Percentiles rank a stretch among this genome's conserved stretches.
phyloP scores from a whole-genome alignment of 2,329 filamentous ascomycete genomes.

The Pseudogymnoascus sp. region DNA sequence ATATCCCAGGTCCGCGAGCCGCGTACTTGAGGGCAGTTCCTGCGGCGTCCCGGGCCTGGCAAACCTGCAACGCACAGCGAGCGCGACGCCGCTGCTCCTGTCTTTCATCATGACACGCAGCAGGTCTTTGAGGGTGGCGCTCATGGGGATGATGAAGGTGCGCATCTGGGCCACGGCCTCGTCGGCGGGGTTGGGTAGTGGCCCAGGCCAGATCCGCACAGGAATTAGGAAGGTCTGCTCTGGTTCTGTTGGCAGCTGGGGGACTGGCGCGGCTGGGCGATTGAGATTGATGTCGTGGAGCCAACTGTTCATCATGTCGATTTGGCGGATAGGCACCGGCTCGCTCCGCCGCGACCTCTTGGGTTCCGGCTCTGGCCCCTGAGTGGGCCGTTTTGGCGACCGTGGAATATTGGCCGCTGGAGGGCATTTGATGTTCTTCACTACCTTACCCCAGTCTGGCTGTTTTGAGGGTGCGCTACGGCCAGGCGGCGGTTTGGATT shows the following conservation, averaged over 20 bases:
- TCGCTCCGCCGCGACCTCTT: not conserved
- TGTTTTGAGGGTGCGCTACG: no score
- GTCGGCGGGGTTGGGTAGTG: not conserved
- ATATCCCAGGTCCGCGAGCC: not conserved
- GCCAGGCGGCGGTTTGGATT: no score
- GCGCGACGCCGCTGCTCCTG: not conserved
- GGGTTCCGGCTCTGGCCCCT: not conserved
- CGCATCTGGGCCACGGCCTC: not conserved
- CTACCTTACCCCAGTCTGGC: not conserved
- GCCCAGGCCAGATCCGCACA: not conserved
- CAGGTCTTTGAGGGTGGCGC: not conserved
- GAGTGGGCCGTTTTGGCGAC: not conserved
- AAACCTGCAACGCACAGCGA: not conserved
- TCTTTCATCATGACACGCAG: not conserved
- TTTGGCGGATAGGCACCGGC: not conserved
- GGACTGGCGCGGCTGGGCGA: not conserved
- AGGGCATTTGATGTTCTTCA: not conserved
- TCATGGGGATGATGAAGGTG: not conserved
- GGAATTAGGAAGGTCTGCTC: not conserved
- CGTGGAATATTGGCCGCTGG: not conserved
- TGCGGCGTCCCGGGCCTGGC: not conserved
- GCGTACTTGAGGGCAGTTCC: not conserved
- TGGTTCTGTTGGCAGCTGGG: not conserved
- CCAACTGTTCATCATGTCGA: not conserved
- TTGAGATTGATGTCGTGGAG: not conserved